Percentiles rank a stretch among this genome's conserved stretches.
Evolutionary conservation across 805 yeast genomes (phyloP).

Genomic region (Clavispora santaluciae): DNA sequence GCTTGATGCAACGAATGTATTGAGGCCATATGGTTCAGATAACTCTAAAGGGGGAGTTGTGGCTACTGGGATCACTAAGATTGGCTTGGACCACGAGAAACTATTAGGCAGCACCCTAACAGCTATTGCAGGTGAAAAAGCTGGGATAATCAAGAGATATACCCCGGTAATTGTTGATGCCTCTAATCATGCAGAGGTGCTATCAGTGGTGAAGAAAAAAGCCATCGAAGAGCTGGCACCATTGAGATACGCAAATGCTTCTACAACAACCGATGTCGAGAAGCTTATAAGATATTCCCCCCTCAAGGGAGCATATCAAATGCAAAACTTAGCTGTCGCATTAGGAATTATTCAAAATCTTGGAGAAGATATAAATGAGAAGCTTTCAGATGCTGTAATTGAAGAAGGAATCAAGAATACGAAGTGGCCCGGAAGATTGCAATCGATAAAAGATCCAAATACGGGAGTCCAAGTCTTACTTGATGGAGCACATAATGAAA

Average conservation of each 20-base stretch:
- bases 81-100: constrained; percentile 80
- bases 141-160: constrained; percentile 69
- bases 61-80: constrained; percentile 73
- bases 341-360: constrained; percentile 46
- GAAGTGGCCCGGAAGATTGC: constrained; percentile 87
- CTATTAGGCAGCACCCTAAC: constrained; percentile 63
- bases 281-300: constrained; percentile 44
- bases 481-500: constrained; percentile 92
- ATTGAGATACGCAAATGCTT: constrained; percentile 21
- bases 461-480: constrained; percentile 40
- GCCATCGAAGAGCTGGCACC: constrained; percentile 31
- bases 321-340: constrained; percentile 65
- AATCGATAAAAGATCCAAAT: constrained; percentile 28
- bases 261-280: constrained; percentile 6
- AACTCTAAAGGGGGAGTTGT: constrained; percentile 36
- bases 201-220: constrained; percentile 39
- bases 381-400: constrained; percentile 32
- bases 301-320: constrained; percentile 69
- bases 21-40: constrained; percentile 22
- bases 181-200: constrained; percentile 28
- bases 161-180: constrained; percentile 51
- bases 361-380: not conserved
- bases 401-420: constrained; percentile 50
- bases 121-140: constrained; percentile 74
- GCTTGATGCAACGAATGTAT: constrained; percentile 82